Conservation (phyloP, 1,139 yeast species). For the Pneumocystis carinii region DNA sequence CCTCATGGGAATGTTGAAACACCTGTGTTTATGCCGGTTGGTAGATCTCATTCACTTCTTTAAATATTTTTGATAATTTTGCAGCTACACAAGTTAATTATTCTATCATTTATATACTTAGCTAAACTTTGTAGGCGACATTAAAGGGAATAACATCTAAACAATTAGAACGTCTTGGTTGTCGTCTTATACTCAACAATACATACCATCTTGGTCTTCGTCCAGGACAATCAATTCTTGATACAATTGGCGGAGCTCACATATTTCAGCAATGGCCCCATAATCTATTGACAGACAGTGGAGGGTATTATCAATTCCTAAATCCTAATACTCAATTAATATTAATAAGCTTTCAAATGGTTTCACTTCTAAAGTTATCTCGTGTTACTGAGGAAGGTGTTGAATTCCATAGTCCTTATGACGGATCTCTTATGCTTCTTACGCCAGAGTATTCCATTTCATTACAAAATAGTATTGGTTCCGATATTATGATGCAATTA, state of each 20-base stretch:
- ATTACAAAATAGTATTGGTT: slow-evolving; percentile 31
- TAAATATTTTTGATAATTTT: background rate
- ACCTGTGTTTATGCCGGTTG: slow-evolving; percentile 36
- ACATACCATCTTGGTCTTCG: slow-evolving; percentile 32
- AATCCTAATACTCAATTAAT: background rate
- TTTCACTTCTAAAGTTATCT: slow-evolving; percentile 31
- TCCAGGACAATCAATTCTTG: slow-evolving; percentile 32
- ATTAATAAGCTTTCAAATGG: slow-evolving; percentile 28
- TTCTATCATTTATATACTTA: background rate
- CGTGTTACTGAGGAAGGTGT: slow-evolving; percentile 34
- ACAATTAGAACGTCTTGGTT: slow-evolving; percentile 28
- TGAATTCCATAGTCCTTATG: slow-evolving; percentile 31
- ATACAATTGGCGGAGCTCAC: slow-evolving; percentile 32
- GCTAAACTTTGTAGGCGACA: slow-evolving; percentile 25
- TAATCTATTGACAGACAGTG: slow-evolving; percentile 31
- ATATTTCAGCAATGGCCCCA: slow-evolving; percentile 29
- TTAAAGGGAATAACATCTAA: slow-evolving; percentile 32
- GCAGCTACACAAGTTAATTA: slow-evolving; percentile 4
- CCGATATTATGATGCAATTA: slow-evolving; percentile 34
- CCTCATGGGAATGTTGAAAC: slow-evolving; percentile 33
- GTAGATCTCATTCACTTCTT: slow-evolving; percentile 19
- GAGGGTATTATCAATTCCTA: slow-evolving; percentile 21
- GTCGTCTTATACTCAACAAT: slow-evolving; percentile 30
- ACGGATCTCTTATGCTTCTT: slow-evolving; percentile 32
- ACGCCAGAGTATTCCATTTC: slow-evolving; percentile 34